Evolutionary conservation across 2,329 filamentous ascomycete genomes (phyloP).

Genomic region (Apiospora pterosperma): DNA sequence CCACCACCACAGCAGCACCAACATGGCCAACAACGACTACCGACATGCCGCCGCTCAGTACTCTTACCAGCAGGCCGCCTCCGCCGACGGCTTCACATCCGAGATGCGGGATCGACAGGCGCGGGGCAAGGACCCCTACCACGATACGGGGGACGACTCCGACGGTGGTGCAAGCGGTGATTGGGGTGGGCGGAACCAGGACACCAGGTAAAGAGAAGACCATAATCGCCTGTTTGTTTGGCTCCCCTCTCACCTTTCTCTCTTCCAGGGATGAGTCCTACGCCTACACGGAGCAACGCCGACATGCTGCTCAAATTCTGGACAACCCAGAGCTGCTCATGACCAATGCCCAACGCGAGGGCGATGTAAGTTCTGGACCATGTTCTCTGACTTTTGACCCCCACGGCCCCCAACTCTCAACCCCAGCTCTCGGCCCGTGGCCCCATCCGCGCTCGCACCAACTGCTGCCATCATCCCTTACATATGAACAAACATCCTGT

Average conservation of each 20-base stretch:
- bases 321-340: constrained; percentile 56
- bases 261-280: constrained; percentile 34
- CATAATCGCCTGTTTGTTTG: background rate
- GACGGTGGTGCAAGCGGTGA: constrained; percentile 22
- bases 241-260: background rate
- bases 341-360: constrained; percentile 53
- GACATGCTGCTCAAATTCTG: constrained; percentile 51
- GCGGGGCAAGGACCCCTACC: constrained; percentile 54
- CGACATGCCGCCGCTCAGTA: background rate
- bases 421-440: no score
- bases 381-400: background rate
- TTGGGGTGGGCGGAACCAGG: constrained; percentile 11
- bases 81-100: constrained; percentile 35
- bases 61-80: background rate
- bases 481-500: no score
- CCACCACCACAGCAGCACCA: background rate
- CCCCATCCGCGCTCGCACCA: no score
- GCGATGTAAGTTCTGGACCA: constrained; percentile 43
- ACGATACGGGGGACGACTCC: constrained; percentile 27
- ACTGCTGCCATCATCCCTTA: no score
- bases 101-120: constrained; percentile 57
- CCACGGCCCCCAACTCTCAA: background rate
- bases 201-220: constrained; percentile 7
- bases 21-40: background rate
- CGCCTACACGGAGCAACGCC: constrained; percentile 38